phyloP scores from a whole-genome alignment of 768 basidiomycete genomes.

The Neoboletus magnificus region DNA sequence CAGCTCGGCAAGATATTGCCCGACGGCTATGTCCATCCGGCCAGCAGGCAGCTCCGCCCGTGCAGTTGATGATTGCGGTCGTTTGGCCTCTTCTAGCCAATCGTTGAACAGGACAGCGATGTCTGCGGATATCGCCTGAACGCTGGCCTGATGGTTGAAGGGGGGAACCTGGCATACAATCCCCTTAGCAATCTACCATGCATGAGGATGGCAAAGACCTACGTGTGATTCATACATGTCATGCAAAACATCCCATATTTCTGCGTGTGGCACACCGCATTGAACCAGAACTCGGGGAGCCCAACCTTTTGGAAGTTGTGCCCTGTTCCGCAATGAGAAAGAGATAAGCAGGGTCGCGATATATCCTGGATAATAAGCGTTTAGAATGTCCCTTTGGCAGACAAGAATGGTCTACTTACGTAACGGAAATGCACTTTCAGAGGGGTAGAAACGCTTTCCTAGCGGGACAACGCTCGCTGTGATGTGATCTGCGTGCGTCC shows the following conservation, averaged over 20 bases:
- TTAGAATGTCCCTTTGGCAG: neutral
- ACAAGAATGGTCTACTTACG: constrained; percentile 45
- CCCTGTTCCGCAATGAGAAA: constrained; percentile 62
- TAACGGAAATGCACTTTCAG: constrained; percentile 85
- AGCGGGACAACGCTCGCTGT: constrained; percentile 64
- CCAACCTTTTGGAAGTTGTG: constrained; percentile 72
- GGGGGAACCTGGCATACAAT: constrained; percentile 59
- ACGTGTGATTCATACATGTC: constrained; percentile 90
- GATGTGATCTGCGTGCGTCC: constrained; percentile 58
- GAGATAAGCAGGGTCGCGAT: constrained; percentile 72
- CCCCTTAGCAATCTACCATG: neutral
- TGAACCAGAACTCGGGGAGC: constrained; percentile 72
- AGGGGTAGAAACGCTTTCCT: constrained; percentile 86
- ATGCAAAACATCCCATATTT: constrained; percentile 83
- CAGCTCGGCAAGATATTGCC: constrained; percentile 71
- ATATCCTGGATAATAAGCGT: constrained; percentile 48
- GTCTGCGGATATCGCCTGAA: constrained; percentile 76
- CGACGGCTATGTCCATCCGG: constrained; percentile 68
- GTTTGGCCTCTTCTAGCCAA: constrained; percentile 75
- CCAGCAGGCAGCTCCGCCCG: constrained; percentile 74
- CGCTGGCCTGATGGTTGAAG: constrained; percentile 76
- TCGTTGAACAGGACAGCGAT: constrained; percentile 78
- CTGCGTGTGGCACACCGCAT: constrained; percentile 75
- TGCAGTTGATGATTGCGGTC: constrained; percentile 62
- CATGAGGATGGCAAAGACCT: constrained; percentile 20